These are phyloP conservation scores for Ophiocytium majus DNA, from an alignment of 352 stramenopile genomes.

Conservation along the genomic window DNA sequence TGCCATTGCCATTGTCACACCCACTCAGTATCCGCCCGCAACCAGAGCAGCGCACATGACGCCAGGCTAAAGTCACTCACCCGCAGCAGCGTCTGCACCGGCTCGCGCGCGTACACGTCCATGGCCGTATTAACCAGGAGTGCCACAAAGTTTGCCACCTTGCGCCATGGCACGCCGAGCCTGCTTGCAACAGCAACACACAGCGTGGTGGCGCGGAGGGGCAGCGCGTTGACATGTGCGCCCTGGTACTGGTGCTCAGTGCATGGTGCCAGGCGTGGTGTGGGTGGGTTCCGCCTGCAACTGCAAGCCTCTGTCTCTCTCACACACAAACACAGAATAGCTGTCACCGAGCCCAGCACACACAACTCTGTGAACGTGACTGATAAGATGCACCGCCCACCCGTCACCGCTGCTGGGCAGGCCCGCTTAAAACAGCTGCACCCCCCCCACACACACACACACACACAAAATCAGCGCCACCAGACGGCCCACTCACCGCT, in stretches of 20 bases:
- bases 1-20: too few species aligned
- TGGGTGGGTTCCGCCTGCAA: too few species aligned
- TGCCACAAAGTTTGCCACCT: conserved; percentile 16
- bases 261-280: too few species aligned
- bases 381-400: neutral
- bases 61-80: too few species aligned
- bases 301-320: neutral
- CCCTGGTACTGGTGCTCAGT: too few species aligned
- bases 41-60: too few species aligned
- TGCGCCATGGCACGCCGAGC: conserved; percentile 1
- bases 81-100: neutral
- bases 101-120: neutral
- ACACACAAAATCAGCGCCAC: neutral
- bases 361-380: neutral
- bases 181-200: too few species aligned
- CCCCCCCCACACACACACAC: neutral
- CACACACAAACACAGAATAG: neutral
- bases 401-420: neutral
- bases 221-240: too few species aligned
- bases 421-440: neutral
- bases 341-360: neutral
- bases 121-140: neutral
- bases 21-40: too few species aligned
- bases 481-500: neutral
- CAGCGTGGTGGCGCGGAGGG: too few species aligned